Evolutionary conservation across 805 yeast species (phyloP), one percentile per base, ranked within the genome.

Genomic region (Cyberlindnera samutprakarnensis): DNA sequence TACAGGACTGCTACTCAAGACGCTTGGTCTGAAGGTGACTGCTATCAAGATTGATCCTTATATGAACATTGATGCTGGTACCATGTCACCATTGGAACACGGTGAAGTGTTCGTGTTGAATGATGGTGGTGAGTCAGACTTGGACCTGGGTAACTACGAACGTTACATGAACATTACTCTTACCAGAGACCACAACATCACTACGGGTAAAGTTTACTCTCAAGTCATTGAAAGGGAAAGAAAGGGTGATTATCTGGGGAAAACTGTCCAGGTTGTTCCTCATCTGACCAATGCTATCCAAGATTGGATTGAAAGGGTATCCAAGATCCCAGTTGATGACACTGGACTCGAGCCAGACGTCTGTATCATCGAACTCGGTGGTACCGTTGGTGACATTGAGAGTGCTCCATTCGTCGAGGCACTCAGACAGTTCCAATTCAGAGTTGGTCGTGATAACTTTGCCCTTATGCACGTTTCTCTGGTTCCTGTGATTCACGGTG

Each of bases 181-280:
- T 55, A 90, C 96, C 26, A 77, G 70, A 47, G 94, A 87, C 59
- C 97, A 92, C 68, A 92, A 92, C 65, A 87, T 92, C 59, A 92
- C 99, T 45, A 92, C 99, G 15, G 99, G 99, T 59, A 92, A 92
- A 57, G 86, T 92, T 46, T 92, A 92, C 65, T 81, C 88, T 32
- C 82, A 80, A 46, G 98, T 92, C 36, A 92, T 92, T 55, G 88
- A 88, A 57, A 79, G 73, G 50, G 98, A 90, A 64, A 78, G 99
- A 65, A 84, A 75, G 41, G 99, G 99, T 54, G 97, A 90, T 60
- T 92, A 92, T 54, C 70, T 92, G 53, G 99, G 99, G 50, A 92
- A 92, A 56, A 92, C 99, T n/a, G 99, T 92, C 30, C 99, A 92
- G 66, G 95, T 92, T 47, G 99, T 92, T 48, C 99, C 99, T 26